phyloP scores from a whole-genome alignment of 2,329 filamentous ascomycete species.

The Ceratocystis cacaofunesta region DNA sequence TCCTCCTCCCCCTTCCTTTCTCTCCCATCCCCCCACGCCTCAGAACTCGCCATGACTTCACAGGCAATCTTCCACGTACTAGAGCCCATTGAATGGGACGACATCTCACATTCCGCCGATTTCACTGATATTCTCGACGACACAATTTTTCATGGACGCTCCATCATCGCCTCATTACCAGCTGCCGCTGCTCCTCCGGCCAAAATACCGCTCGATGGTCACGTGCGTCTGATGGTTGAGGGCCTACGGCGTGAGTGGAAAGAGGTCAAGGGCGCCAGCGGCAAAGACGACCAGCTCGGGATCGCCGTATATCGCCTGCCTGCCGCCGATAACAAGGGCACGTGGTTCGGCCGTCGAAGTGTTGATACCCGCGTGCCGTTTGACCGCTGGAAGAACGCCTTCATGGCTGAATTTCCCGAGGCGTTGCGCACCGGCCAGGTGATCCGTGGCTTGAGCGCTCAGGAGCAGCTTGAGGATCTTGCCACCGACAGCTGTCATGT shows the following conservation, averaged over 20 bases:
- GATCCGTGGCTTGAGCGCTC: conserved; percentile 73
- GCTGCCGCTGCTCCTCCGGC: conserved; percentile 28
- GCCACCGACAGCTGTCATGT: conserved; percentile 22
- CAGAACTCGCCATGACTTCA: conserved; percentile 4
- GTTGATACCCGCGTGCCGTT: conserved; percentile 68
- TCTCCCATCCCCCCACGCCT: neutral
- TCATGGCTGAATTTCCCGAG: conserved; percentile 63
- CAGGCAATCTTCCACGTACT: conserved; percentile 32
- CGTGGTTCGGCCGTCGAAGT: conserved; percentile 80
- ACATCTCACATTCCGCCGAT: conserved; percentile 27
- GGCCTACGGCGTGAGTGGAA: conserved; percentile 76
- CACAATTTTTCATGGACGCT: conserved; percentile 52
- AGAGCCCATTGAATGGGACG: conserved; percentile 39
- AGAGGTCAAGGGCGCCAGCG: conserved; percentile 53
- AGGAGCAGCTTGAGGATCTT: conserved; percentile 53
- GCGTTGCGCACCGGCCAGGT: conserved; percentile 55
- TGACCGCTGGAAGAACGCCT: conserved; percentile 58
- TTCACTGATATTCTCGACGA: conserved; percentile 39
- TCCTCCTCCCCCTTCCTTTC: neutral
- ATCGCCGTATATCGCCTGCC: conserved; percentile 68
- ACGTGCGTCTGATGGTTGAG: conserved; percentile 26
- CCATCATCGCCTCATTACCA: conserved; percentile 66
- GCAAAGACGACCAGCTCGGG: conserved; percentile 56
- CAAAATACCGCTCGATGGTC: conserved; percentile 28
- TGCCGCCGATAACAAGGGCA: conserved; percentile 64